phyloP scores from a whole-genome alignment of 768 basidiomycete genomes.

The Aureoboletus auriporus region DNA sequence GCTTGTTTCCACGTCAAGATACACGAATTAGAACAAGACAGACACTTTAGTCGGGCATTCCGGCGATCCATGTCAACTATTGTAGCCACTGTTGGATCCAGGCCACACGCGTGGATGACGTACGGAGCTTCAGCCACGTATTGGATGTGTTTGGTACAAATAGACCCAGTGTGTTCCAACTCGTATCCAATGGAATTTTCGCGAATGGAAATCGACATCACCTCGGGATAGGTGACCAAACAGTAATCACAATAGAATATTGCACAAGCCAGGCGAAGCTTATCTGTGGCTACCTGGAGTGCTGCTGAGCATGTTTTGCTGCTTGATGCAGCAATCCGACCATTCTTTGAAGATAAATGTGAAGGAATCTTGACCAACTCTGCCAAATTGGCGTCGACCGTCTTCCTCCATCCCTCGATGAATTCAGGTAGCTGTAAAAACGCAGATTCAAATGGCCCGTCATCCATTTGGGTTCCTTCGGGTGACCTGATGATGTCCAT shows the following conservation, averaged over 20 bases:
- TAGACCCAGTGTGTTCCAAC: not conserved
- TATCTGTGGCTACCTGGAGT: not conserved
- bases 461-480: not conserved
- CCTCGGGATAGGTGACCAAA: not conserved
- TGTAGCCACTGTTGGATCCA: constrained; percentile 10
- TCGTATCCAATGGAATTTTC: not conserved
- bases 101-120: constrained; percentile 7
- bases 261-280: constrained; percentile 6
- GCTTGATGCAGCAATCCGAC: not conserved
- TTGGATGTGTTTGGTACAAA: not conserved
- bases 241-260: not conserved
- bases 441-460: not conserved
- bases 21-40: not conserved
- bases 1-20: constrained; percentile 13
- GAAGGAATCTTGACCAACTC: not conserved
- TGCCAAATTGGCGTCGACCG: not conserved
- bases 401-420: not conserved
- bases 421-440: not conserved
- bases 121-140: constrained; percentile 11
- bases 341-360: not conserved
- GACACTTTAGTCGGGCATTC: constrained; percentile 12
- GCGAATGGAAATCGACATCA: not conserved
- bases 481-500: not conserved
- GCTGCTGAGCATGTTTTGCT: no score
- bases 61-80: constrained; percentile 10